Conservation (phyloP, 192 early-diverging fungal genomes). For the Coemansia reversa region DNA sequence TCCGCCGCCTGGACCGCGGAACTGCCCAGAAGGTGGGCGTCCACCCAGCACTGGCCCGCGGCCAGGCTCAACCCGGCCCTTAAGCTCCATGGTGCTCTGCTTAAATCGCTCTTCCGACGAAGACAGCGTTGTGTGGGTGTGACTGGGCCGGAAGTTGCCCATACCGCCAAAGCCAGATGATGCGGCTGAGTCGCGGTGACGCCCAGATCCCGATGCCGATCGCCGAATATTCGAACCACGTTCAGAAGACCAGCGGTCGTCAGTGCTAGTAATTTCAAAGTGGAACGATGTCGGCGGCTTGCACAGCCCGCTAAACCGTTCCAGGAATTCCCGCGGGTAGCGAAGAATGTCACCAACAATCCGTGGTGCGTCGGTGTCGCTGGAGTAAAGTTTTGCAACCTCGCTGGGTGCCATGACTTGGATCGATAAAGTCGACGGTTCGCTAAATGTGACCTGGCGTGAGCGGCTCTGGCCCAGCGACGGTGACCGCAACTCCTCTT, state of each 20-base stretch:
- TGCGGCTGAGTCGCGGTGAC: conserved; percentile 32
- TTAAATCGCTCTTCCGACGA: conserved; percentile 51
- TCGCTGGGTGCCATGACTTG: conserved; percentile 45
- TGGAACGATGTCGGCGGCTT: conserved; percentile 61
- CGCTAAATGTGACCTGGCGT: conserved; percentile 49
- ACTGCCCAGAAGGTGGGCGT: conserved; percentile 49
- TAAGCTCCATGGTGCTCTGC: conserved; percentile 45
- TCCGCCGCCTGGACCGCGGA: conserved; percentile 52
- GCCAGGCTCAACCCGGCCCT: conserved; percentile 23
- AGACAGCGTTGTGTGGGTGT: conserved; percentile 19
- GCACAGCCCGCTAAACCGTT: conserved; percentile 70
- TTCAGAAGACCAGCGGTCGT: conserved; percentile 51
- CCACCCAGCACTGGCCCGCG: conserved; percentile 41
- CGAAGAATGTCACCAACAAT: conserved; percentile 63
- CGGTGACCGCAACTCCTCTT: conserved; percentile 12
- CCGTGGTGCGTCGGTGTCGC: conserved; percentile 42
- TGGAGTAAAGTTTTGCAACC: conserved; percentile 55
- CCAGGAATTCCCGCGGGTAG: conserved; percentile 75
- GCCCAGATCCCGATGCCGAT: conserved; percentile 40
- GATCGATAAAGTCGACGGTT: conserved; percentile 42
- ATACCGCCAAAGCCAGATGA: conserved; percentile 44
- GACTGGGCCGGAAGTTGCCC: conserved; percentile 50
- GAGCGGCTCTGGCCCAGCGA: conserved; percentile 40
- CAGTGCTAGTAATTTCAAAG: conserved; percentile 52
- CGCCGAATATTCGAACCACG: conserved; percentile 50